phyloP scores from a whole-genome alignment of 2,329 filamentous ascomycete species.

The Mycosphaerella sp. region DNA sequence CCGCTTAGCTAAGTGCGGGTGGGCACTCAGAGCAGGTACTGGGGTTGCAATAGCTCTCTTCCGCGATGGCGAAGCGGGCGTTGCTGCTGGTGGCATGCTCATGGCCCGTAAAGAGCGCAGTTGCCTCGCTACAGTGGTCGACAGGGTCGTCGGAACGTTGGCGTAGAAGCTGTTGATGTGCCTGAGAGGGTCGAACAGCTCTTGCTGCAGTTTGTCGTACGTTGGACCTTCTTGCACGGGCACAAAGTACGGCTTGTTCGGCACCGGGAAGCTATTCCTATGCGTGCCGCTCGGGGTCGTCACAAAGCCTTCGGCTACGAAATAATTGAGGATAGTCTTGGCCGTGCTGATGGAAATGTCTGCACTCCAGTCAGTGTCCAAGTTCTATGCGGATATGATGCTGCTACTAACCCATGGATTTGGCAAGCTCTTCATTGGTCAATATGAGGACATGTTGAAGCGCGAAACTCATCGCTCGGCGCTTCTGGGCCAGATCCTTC shows the following conservation, averaged over 20 bases:
- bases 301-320: slow-evolving; percentile 24
- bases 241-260: slow-evolving; percentile 21
- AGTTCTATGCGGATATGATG: background rate
- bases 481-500: slow-evolving; percentile 21
- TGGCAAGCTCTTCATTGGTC: slow-evolving; percentile 15
- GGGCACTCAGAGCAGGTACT: background rate
- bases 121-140: background rate
- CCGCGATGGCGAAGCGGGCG: slow-evolving; percentile 15
- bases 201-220: slow-evolving; percentile 23
- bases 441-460: slow-evolving; percentile 20
- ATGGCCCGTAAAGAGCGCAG: background rate
- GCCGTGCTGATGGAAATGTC: slow-evolving; percentile 15
- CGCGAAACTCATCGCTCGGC: slow-evolving; percentile 25
- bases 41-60: background rate
- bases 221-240: slow-evolving; percentile 16
- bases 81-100: slow-evolving; percentile 23
- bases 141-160: background rate
- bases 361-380: slow-evolving; percentile 12
- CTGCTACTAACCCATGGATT: slow-evolving; percentile 16
- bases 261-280: slow-evolving; percentile 15
- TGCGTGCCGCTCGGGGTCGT: slow-evolving; percentile 14
- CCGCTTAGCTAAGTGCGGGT: too few species aligned
- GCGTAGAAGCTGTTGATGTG: slow-evolving; percentile 20
- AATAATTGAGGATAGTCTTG: slow-evolving; percentile 13
- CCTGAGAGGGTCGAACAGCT: slow-evolving; percentile 27